Conservation (phyloP, 805 yeast genomes). For the Candida multigemmis region DNA sequence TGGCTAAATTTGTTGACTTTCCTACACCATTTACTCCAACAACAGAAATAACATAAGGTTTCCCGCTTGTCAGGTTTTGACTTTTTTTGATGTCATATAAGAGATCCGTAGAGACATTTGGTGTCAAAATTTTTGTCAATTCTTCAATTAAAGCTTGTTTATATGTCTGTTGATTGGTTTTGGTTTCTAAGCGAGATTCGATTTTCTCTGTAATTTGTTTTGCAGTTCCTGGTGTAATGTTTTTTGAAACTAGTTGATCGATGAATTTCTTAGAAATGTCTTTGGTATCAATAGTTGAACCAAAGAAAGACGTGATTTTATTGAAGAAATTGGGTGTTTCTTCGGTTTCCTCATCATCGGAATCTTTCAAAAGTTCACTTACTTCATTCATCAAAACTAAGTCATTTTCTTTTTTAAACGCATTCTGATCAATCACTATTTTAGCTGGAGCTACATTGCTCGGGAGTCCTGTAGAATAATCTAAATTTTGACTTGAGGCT, state of each 20-base stretch:
- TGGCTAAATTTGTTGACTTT: slow-evolving; percentile 90
- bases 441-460: slow-evolving; percentile 5
- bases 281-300: slow-evolving; percentile 38
- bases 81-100: slow-evolving; percentile 64
- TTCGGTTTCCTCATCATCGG: slow-evolving; percentile 19
- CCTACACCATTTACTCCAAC: slow-evolving; percentile 99
- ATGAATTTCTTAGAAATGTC: slow-evolving; percentile 58
- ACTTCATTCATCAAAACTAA: slow-evolving; percentile 32
- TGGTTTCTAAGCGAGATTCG: slow-evolving; percentile 63
- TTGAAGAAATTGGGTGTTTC: slow-evolving; percentile 14
- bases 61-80: slow-evolving; percentile 13
- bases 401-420: slow-evolving; percentile 27
- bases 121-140: slow-evolving; percentile 73
- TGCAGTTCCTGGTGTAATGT: slow-evolving; percentile 89
- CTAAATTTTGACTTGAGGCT: slow-evolving; percentile 8
- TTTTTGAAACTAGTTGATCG: slow-evolving; percentile 74
- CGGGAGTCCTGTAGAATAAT: slow-evolving; percentile 24
- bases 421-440: slow-evolving; percentile 14
- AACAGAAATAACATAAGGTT: slow-evolving; percentile 91
- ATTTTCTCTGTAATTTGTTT: slow-evolving; percentile 61
- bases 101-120: slow-evolving; percentile 82
- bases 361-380: slow-evolving; percentile 25
- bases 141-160: slow-evolving; percentile 56
- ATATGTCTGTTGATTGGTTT: slow-evolving; percentile 59
- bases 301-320: slow-evolving; percentile 28